phyloP scores from a whole-genome alignment of 352 stramenopile species.

The Aphanomyces cochlioides region DNA sequence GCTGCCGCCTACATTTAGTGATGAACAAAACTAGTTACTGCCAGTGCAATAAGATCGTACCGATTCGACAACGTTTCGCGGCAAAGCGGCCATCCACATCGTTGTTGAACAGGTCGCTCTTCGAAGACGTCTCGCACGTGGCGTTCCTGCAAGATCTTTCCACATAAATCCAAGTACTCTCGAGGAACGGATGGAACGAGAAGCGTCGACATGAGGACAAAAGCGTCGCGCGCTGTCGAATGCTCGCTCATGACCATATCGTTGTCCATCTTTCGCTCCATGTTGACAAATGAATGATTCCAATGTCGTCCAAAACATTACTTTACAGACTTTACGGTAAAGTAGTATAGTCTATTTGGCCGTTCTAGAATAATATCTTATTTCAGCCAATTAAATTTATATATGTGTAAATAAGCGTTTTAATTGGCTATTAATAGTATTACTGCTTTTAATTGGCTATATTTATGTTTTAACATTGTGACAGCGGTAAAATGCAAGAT shows the following conservation, averaged over 20 bases:
- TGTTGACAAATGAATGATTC: no score
- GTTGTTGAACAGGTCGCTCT: constrained; percentile 60
- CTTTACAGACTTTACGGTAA: no score
- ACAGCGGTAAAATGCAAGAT: no score
- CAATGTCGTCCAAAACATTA: no score
- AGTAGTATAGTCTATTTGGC: no score
- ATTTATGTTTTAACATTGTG: no score
- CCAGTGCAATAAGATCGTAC: constrained; percentile 27
- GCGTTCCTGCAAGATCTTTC: constrained; percentile 62
- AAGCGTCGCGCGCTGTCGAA: constrained; percentile 49
- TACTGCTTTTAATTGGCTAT: no score
- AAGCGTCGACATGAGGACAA: constrained; percentile 75
- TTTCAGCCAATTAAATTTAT: no score
- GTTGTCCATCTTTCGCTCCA: not conserved
- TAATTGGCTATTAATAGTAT: no score
- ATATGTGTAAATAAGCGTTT: no score
- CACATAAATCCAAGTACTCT: constrained; percentile 63
- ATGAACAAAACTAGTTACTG: not conserved
- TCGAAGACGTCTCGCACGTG: constrained; percentile 83
- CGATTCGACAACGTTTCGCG: constrained; percentile 50
- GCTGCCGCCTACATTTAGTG: constrained; percentile 39
- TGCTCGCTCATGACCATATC: not conserved
- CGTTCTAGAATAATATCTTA: no score
- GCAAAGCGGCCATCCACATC: constrained; percentile 73
- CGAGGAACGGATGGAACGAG: constrained; percentile 58